Conservation (phyloP, 2,329 filamentous ascomycete species). For the Neurospora sp. region DNA sequence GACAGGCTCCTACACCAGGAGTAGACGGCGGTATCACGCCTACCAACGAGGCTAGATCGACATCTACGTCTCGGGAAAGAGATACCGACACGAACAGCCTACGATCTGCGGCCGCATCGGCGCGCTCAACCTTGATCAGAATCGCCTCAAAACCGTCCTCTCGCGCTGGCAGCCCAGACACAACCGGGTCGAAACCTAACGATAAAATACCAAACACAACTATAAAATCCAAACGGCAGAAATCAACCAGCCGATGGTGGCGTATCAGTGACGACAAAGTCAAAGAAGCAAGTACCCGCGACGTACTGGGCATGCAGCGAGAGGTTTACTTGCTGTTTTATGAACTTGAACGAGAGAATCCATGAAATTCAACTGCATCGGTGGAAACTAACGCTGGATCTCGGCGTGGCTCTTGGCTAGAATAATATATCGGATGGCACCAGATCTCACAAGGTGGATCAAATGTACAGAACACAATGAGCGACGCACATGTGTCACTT, state of each 20-base stretch:
- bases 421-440: not conserved
- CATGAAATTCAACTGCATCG: constrained; percentile 1
- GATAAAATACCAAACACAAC: not conserved
- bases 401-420: not conserved
- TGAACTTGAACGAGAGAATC: constrained; percentile 57
- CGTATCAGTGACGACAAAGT: constrained; percentile 95
- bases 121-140: constrained; percentile 42
- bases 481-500: not conserved
- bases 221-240: constrained; percentile 34
- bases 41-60: constrained; percentile 4
- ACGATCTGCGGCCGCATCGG: constrained; percentile 47
- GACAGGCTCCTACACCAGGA: not conserved
- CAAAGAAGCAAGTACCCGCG: constrained; percentile 84
- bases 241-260: constrained; percentile 78
- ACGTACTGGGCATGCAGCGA: constrained; percentile 86
- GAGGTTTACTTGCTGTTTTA: constrained; percentile 97
- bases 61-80: constrained; percentile 20
- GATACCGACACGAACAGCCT: constrained; percentile 41
- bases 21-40: not conserved
- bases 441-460: not conserved
- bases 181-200: constrained; percentile 7
- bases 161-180: constrained; percentile 20
- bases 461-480: not conserved
- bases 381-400: not conserved
- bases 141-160: constrained; percentile 30